Conservation (phyloP, 2,329 filamentous ascomycete genomes). For the Fusarium sp. region DNA sequence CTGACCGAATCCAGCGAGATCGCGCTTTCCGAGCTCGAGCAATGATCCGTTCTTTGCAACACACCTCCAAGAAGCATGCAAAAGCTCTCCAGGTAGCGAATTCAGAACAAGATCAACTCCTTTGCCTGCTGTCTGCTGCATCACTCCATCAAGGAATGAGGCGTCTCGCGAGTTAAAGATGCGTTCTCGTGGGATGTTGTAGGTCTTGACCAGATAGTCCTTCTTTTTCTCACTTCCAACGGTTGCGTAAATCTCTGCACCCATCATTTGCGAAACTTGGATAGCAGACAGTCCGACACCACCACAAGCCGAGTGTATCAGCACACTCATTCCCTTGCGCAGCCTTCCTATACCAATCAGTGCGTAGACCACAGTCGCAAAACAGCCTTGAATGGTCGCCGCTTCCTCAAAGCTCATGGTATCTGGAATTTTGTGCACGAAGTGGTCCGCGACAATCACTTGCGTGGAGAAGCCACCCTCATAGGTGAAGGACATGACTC, state of each 20-base stretch:
- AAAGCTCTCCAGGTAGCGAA: slow-evolving; percentile 45
- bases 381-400: slow-evolving; percentile 49
- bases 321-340: slow-evolving; percentile 46
- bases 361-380: slow-evolving; percentile 46
- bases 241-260: slow-evolving; percentile 41
- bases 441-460: slow-evolving; percentile 5
- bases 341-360: slow-evolving; percentile 43
- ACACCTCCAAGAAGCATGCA: slow-evolving; percentile 50
- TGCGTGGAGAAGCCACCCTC: slow-evolving; percentile 17
- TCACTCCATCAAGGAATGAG: slow-evolving; percentile 46
- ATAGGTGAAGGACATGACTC: slow-evolving; percentile 25
- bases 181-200: slow-evolving; percentile 44
- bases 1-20: slow-evolving; percentile 33
- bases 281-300: slow-evolving; percentile 49
- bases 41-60: slow-evolving; percentile 50
- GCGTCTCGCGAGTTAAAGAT: slow-evolving; percentile 47
- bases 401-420: slow-evolving; percentile 50
- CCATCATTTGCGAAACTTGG: slow-evolving; percentile 40
- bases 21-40: slow-evolving; percentile 52
- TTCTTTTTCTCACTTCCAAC: slow-evolving; percentile 46
- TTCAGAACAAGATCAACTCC: slow-evolving; percentile 54
- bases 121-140: slow-evolving; percentile 38
- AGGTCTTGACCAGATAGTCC: slow-evolving; percentile 42
- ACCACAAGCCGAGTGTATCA: slow-evolving; percentile 51
- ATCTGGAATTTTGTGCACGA: slow-evolving; percentile 49